phyloP scores from a whole-genome alignment of 805 yeast species.

The Monosporozyma servazzii region DNA sequence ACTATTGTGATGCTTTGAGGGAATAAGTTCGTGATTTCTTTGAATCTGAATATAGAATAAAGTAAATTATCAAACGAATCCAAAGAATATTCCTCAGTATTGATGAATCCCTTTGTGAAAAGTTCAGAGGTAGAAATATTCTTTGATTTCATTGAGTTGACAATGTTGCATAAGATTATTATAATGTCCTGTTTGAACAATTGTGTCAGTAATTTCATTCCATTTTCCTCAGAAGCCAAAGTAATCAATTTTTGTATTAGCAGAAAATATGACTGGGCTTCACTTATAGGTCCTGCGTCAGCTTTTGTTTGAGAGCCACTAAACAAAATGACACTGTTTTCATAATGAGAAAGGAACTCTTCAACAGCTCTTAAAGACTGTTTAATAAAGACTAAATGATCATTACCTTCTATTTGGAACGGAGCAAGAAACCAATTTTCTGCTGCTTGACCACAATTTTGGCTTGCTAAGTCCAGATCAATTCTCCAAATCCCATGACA shows the following conservation, averaged over 20 bases:
- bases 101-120: slow-evolving; percentile 21
- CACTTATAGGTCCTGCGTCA: slow-evolving; percentile 47
- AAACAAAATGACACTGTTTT: slow-evolving; percentile 34
- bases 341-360: slow-evolving; percentile 25
- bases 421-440: slow-evolving; percentile 59
- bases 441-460: slow-evolving; percentile 37
- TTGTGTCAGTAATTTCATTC: not conserved
- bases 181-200: slow-evolving; percentile 8
- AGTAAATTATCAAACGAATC: slow-evolving; percentile 74
- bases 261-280: slow-evolving; percentile 47
- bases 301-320: slow-evolving; percentile 69
- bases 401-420: slow-evolving; percentile 62
- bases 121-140: slow-evolving; percentile 11
- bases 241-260: slow-evolving; percentile 32
- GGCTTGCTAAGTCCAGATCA: slow-evolving; percentile 18
- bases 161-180: slow-evolving; percentile 1
- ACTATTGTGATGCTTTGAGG: slow-evolving; percentile 49
- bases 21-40: slow-evolving; percentile 36
- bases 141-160: slow-evolving; percentile 1
- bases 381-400: slow-evolving; percentile 54
- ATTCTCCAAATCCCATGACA: slow-evolving; percentile 55
- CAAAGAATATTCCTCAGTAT: slow-evolving; percentile 62
- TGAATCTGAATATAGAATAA: slow-evolving; percentile 47
- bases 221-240: not conserved
- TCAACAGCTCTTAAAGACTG: slow-evolving; percentile 45